phyloP scores from a whole-genome alignment of 140 eudicot genomes.

The Senecio squalidus region DNA sequence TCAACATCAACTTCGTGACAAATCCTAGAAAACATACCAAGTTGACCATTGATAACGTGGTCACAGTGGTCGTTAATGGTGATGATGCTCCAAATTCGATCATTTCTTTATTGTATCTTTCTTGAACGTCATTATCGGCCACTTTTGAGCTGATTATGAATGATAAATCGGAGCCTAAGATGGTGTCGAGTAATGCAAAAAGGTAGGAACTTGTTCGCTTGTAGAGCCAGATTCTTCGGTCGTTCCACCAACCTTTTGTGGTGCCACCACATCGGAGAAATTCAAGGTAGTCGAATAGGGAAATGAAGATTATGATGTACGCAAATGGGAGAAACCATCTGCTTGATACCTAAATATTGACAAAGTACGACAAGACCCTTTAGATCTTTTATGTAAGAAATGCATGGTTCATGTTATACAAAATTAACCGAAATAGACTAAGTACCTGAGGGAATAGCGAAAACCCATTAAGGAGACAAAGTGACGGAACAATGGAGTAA shows the following conservation, averaged over 20 bases:
- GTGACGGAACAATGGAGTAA: constrained; percentile 69
- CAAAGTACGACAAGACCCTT: too few species aligned
- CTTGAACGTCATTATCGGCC: constrained; percentile 37
- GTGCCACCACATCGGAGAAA: constrained; percentile 64
- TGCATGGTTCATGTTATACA: not conserved
- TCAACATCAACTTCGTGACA: constrained; percentile 3
- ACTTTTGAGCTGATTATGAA: constrained; percentile 63
- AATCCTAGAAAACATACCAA: constrained; percentile 41
- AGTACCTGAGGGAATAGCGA: constrained; percentile 74
- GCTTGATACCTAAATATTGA: constrained; percentile 49
- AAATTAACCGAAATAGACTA: not conserved
- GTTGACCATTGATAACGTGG: constrained; percentile 54
- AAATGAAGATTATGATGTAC: constrained; percentile 35
- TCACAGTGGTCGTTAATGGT: constrained; percentile 43
- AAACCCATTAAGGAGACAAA: constrained; percentile 53
- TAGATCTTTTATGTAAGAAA: too few species aligned
- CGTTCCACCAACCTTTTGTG: constrained; percentile 82
- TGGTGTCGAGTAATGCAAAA: constrained; percentile 55
- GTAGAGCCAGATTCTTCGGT: constrained; percentile 78
- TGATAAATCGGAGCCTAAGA: constrained; percentile 43
- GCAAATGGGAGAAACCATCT: constrained; percentile 67
- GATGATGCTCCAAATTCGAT: constrained; percentile 74
- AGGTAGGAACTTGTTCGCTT: constrained; percentile 65
- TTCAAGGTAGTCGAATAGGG: constrained; percentile 35
- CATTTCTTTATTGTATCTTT: constrained; percentile 50